Conservation (phyloP, 164 flowering plant genomes). For the Chimonanthus praecox region DNA sequence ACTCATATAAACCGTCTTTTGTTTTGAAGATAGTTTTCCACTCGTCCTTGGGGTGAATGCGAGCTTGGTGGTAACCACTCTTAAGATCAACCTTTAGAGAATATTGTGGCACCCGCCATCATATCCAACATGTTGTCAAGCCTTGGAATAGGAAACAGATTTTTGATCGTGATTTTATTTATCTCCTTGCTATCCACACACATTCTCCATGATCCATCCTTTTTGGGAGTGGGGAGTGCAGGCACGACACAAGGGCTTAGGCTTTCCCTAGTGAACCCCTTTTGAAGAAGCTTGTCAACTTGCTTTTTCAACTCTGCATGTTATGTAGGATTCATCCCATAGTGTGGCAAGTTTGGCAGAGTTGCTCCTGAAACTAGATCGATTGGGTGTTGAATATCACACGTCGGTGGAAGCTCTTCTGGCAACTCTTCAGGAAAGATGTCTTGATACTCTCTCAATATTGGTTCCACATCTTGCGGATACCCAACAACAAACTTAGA, state of each 20-base stretch:
- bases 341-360: neutral
- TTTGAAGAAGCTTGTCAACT: neutral
- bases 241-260: neutral
- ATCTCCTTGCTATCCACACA: neutral
- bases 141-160: neutral
- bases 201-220: slow-evolving; percentile 1
- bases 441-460: neutral
- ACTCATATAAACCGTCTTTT: neutral
- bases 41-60: neutral
- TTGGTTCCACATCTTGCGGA: neutral
- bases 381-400: neutral
- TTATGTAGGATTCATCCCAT: neutral
- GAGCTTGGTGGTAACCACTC: too few relatives aligned
- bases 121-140: neutral
- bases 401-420: neutral
- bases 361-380: neutral
- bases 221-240: neutral
- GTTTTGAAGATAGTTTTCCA: neutral
- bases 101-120: neutral
- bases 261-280: neutral
- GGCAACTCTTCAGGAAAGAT: neutral
- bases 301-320: neutral
- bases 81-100: too few relatives aligned
- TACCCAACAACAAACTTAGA: neutral
- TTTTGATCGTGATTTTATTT: neutral